Evolutionary conservation across 768 basidiomycete genomes (phyloP), one percentile per base, ranked within the genome.

Genomic region (Cystobasidiopsis lactophilus): DNA sequence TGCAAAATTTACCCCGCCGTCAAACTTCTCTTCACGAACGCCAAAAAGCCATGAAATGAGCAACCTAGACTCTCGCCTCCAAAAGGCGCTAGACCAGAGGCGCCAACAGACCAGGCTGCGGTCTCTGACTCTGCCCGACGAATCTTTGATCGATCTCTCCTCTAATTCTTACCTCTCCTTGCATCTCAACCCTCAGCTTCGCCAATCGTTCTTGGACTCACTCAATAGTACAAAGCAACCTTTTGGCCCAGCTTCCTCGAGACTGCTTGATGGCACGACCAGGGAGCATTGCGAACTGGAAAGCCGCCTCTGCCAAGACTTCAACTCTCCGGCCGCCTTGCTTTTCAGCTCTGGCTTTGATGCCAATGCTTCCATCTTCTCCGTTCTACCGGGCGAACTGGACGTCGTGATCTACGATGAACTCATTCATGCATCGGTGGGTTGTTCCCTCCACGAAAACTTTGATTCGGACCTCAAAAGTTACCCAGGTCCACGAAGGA

Each of bases 401-500:
- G 89, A 96, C 63, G 74, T 74, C 43, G 66, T 93, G 40, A 67
- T 91, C 14, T 79, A 77, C 60, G 88, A 96, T 63, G 83, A 82
- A 58, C 75, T 82, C 59, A 79, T 91, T 44, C 89, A 93, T 63
- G 88, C 88, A 0, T 80, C 77, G 0, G 49, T 40, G 5, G n/a
- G 24, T 47, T 26, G 16, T 47, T 9, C 7, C 40, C 7, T n/a
- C n/a, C n/a, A n/a, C n/a, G n/a, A n/a, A n/a, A n/a, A n/a, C 33
- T 35, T 35, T 16, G 33, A 7, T 35, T 35, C 7, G 33, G 33
- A 35, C 9, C 33, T 35, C 33, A 35, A 16, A n/a, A 24, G 19
- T 24, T 13, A 39, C 38, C 19, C 19, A 21, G 19, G 84, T 88
- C 14, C 84, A 88, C 65, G 86, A 93, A 59, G 88, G 89, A 7